Evolutionary conservation across 164 flowering plant species (phyloP).

Genomic region (Kingdonia uniflora): DNA sequence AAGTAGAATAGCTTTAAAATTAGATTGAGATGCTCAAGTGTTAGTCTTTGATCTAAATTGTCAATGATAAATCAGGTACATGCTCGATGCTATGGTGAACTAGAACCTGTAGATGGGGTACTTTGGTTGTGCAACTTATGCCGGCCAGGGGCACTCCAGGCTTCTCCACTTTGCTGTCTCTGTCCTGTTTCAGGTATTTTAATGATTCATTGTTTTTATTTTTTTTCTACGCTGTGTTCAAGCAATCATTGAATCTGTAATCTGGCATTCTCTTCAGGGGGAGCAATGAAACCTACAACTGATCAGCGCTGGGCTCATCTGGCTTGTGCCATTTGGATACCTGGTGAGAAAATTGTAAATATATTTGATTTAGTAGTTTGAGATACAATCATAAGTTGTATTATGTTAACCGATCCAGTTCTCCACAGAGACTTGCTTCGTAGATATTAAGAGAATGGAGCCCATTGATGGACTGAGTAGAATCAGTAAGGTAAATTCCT

Average conservation of each 20-base stretch:
- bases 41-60: neutral
- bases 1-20: too few species aligned
- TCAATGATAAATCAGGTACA: slow-evolving; percentile 56
- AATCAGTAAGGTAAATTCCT: slow-evolving; percentile 55
- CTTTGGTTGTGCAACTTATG: slow-evolving; percentile 95
- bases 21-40: too few species aligned
- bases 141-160: slow-evolving; percentile 63
- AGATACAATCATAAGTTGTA: neutral
- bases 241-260: slow-evolving; percentile 4
- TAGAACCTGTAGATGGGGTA: slow-evolving; percentile 68
- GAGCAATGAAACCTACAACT: slow-evolving; percentile 97
- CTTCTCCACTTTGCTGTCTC: slow-evolving; percentile 81
- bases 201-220: neutral
- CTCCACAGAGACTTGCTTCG: slow-evolving; percentile 81
- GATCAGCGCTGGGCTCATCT: slow-evolving; percentile 99
- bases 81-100: slow-evolving; percentile 94
- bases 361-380: neutral
- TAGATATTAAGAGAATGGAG: slow-evolving; percentile 89
- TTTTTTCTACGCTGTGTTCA: neutral
- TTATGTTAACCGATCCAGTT: slow-evolving; percentile 8
- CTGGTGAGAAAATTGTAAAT: slow-evolving; percentile 40
- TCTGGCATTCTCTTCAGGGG: slow-evolving; percentile 38
- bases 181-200: slow-evolving; percentile 80
- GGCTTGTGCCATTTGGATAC: slow-evolving; percentile 99
- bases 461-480: slow-evolving; percentile 91